phyloP scores from a whole-genome alignment of 106 monocot genomes.

The Platanthera guangdongensis region DNA sequence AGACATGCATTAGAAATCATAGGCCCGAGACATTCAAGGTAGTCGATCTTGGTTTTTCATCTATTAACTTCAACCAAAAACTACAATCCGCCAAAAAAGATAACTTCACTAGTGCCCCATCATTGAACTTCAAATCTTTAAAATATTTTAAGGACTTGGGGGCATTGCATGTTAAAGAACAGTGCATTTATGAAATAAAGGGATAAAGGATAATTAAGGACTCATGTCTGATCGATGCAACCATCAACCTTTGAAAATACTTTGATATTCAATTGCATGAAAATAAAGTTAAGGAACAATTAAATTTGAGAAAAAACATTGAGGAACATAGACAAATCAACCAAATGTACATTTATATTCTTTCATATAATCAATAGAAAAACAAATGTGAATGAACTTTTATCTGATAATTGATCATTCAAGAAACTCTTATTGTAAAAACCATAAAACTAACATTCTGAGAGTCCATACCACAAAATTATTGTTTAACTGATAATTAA shows the following conservation, averaged over 20 bases:
- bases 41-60: background rate
- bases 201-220: background rate
- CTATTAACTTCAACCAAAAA: background rate
- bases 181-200: background rate
- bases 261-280: background rate
- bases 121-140: too few relatives aligned
- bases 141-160: too few relatives aligned
- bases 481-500: conserved; percentile 7
- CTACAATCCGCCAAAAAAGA: background rate
- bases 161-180: background rate
- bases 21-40: background rate
- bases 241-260: background rate
- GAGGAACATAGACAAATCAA: too few relatives aligned
- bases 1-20: background rate
- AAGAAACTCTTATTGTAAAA: background rate
- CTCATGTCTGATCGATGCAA: background rate
- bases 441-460: background rate
- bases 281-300: too few relatives aligned
- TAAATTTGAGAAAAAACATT: too few relatives aligned
- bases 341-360: too few relatives aligned
- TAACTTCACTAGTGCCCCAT: background rate
- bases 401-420: background rate
- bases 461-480: background rate
- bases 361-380: too few relatives aligned
- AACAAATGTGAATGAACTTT: too few relatives aligned